These are phyloP conservation scores for Globisporangium rhizosaccharum DNA, from an alignment of 352 stramenopile species.

Conservation along the genomic window DNA sequence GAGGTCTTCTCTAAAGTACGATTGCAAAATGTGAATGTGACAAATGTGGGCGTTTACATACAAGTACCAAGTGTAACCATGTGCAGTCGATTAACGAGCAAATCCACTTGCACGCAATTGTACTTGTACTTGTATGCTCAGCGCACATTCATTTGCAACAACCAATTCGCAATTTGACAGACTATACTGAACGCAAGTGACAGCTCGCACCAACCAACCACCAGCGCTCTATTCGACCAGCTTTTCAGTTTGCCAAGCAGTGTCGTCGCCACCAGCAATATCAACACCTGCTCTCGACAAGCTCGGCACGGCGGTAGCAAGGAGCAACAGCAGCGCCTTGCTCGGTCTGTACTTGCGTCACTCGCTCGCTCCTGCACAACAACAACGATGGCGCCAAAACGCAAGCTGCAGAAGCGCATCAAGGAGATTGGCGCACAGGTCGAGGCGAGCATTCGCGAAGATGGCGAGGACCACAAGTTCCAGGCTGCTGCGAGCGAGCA, in stretches of 20 bases:
- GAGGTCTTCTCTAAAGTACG: neutral
- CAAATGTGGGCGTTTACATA: neutral
- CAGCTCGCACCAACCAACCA: neutral
- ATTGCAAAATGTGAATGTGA: neutral
- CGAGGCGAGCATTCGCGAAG: slow-evolving; percentile 73
- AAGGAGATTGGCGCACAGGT: slow-evolving; percentile 63
- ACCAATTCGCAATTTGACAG: neutral
- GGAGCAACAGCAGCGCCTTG: neutral
- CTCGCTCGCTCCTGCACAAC: neutral
- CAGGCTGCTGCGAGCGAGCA: slow-evolving; percentile 58
- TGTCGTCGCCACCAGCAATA: neutral
- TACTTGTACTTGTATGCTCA: neutral
- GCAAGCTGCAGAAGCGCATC: slow-evolving; percentile 59
- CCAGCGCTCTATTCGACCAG: neutral
- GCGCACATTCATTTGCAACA: neutral
- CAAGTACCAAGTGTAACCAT: neutral
- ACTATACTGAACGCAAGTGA: neutral
- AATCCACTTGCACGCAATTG: neutral
- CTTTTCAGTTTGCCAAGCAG: neutral
- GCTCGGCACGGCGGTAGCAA: neutral
- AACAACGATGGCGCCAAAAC: slow-evolving; percentile 39
- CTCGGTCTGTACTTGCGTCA: neutral
- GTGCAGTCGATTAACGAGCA: too few relatives aligned
- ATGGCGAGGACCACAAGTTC: slow-evolving; percentile 77
- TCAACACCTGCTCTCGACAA: neutral